phyloP scores from a whole-genome alignment of 2,329 filamentous ascomycete genomes.

The Simplicillium aogashimaense region DNA sequence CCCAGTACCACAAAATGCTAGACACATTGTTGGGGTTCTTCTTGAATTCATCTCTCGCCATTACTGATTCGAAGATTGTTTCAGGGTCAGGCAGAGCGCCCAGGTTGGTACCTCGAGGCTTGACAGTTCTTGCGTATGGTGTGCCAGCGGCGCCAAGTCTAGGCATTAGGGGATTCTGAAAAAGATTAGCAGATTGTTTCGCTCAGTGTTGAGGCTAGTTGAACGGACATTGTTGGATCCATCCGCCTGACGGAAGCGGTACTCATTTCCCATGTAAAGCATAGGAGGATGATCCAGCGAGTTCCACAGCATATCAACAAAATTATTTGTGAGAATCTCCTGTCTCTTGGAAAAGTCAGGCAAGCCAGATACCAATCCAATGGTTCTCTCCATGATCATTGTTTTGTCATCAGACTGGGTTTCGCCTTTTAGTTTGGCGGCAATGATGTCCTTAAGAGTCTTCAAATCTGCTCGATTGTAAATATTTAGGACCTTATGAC shows the following conservation, averaged over 20 bases:
- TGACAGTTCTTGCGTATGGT: slow-evolving; percentile 55
- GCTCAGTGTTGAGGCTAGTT: too few species aligned
- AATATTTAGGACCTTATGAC: too few species aligned
- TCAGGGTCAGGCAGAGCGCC: slow-evolving; percentile 59
- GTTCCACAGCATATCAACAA: slow-evolving; percentile 62
- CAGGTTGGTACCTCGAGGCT: slow-evolving; percentile 47
- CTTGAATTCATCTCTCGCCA: slow-evolving; percentile 39
- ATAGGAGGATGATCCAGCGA: slow-evolving; percentile 63
- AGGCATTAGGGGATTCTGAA: slow-evolving; percentile 53
- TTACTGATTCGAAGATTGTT: slow-evolving; percentile 51
- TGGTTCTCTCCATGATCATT: slow-evolving; percentile 66
- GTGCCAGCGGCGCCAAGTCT: slow-evolving; percentile 57
- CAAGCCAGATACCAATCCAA: slow-evolving; percentile 58
- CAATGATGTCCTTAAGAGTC: slow-evolving; percentile 52
- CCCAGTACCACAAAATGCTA: slow-evolving; percentile 63
- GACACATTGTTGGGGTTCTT: slow-evolving; percentile 64
- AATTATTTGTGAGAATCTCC: slow-evolving; percentile 52
- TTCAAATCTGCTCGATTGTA: slow-evolving; percentile 43
- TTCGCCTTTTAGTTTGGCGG: slow-evolving; percentile 52
- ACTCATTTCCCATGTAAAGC: slow-evolving; percentile 52
- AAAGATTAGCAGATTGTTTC: too few species aligned
- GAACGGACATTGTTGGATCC: slow-evolving; percentile 53
- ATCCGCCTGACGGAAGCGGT: slow-evolving; percentile 58
- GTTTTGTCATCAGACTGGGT: slow-evolving; percentile 63
- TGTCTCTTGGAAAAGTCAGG: slow-evolving; percentile 52